phyloP scores from a whole-genome alignment of 345 rosid genomes.

The Mallotus nudiflorus region DNA sequence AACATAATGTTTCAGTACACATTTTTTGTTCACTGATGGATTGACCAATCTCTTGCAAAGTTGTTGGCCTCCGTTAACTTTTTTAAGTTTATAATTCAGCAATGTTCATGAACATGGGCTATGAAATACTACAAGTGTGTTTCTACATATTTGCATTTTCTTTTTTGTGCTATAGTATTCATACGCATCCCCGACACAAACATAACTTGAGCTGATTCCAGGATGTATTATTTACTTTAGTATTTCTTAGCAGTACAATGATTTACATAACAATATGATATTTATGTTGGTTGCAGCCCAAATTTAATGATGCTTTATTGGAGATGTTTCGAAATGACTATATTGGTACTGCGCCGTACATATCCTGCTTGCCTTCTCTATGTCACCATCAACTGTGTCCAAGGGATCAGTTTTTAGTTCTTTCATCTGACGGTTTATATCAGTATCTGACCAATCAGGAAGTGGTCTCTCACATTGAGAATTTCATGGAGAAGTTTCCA shows the following conservation, averaged over 20 bases:
- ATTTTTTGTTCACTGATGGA: background rate
- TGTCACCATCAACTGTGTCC: conserved; percentile 75
- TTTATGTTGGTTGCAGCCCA: conserved; percentile 62
- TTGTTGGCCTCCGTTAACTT: background rate
- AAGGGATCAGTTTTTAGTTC: conserved; percentile 84
- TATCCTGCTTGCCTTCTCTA: conserved; percentile 85
- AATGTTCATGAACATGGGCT: background rate
- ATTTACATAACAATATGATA: conserved; percentile 8
- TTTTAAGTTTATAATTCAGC: background rate
- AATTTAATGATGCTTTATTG: conserved; percentile 69
- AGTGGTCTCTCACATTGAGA: conserved; percentile 80
- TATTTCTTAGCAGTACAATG: background rate
- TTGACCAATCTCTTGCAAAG: conserved; percentile 17
- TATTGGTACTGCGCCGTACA: conserved; percentile 82
- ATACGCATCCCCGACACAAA: background rate
- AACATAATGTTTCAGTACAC: background rate
- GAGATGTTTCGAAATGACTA: conserved; percentile 88
- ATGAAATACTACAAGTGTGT: too few relatives aligned
- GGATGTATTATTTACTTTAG: conserved; percentile 6
- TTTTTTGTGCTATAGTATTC: conserved; percentile 4
- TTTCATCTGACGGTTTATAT: conserved; percentile 94
- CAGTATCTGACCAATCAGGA: conserved; percentile 90
- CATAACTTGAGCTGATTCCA: background rate
- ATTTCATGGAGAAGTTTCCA: conserved; percentile 88
- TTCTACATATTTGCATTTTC: conserved; percentile 28